phyloP scores from a whole-genome alignment of 768 basidiomycete species.

The Kwoniella pini region DNA sequence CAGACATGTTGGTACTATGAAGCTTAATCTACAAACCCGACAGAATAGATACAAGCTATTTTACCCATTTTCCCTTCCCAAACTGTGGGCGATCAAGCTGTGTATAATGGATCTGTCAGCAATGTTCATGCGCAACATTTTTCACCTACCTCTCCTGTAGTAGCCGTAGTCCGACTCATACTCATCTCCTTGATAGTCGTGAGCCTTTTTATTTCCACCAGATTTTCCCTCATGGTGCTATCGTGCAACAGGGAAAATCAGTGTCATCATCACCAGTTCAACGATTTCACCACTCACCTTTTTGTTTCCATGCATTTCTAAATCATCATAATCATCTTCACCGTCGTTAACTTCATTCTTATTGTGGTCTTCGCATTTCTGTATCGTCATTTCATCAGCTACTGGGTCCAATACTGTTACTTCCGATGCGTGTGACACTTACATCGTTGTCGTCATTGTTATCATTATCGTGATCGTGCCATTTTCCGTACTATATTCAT shows the following conservation, averaged over 20 bases:
- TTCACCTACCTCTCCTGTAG: background rate
- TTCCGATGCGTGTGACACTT: no score
- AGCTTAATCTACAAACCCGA: background rate
- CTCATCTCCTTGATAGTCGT: background rate
- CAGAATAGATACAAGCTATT: background rate
- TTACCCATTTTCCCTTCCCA: background rate
- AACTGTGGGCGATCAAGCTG: background rate
- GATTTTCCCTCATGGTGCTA: background rate
- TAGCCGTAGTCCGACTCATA: background rate
- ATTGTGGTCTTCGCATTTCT: no score
- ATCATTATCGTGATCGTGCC: background rate
- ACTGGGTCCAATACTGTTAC: no score
- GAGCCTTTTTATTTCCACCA: background rate
- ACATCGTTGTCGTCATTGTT: conserved; percentile 1
- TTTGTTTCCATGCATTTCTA: no score
- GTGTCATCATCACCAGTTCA: no score
- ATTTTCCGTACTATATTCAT: no score
- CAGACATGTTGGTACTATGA: background rate
- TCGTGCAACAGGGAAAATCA: no score
- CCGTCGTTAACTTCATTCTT: no score
- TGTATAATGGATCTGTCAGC: background rate
- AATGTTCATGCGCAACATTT: background rate
- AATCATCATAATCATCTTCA: no score
- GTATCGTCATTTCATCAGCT: no score
- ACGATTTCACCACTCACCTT: no score